Base-by-base conservation (phyloP, 768 basidiomycete genomes). In the Suillus tomentosus region DNA sequence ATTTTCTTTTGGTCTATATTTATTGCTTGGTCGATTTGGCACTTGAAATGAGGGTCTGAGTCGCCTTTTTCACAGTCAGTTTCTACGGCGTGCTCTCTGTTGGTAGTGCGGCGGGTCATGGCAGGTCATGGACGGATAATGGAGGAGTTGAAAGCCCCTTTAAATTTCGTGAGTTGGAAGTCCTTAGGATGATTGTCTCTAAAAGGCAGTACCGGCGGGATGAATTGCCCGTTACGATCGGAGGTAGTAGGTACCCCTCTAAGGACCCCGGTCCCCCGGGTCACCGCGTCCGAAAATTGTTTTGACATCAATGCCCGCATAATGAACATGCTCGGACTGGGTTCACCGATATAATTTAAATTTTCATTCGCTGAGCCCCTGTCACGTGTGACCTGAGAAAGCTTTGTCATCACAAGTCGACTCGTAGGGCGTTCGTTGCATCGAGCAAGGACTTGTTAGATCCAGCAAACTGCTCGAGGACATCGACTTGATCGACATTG, bases 361-460 rank as follows among this genome's bases (percentile, higher is more conserved):
- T 37, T 37, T 37, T 37, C 36, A 37, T 37, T 37, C 10, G 36
- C 36, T 37, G 36, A 10, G 31, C 31, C 31, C 36, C 10, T 37
- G 9, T 45, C 43, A 45, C 19, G 43, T 45, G 43, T 45, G 5
- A 22, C 11, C 14, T 50, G 50, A 50, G 50, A 50, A 50, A 27
- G 50, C 54, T 55, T 55, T 55, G 54, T n/a, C 57, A 58, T 58
- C 40, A 58, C 17, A 42, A 11, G 40, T 40, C 40, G 14, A 10
- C 31, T 31, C 31, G 22, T 40, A 24, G 17, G 22, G 56, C 39
- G 56, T 40, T 58, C 19, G 5, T 36, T 19, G 24, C 57, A 58
- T 42, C 57, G 36, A 27, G 27, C 27, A 40, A 27, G 27, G 24
- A 7, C 39, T 14, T 27, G 27, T 58, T 19, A 50, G 57, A 42